A percentile compares a stretch with the other conserved stretches of the same genome.
These are phyloP conservation scores for Typha latifolia DNA, from an alignment of 176 grass and related monocot genomes.

Conservation along the genomic window DNA sequence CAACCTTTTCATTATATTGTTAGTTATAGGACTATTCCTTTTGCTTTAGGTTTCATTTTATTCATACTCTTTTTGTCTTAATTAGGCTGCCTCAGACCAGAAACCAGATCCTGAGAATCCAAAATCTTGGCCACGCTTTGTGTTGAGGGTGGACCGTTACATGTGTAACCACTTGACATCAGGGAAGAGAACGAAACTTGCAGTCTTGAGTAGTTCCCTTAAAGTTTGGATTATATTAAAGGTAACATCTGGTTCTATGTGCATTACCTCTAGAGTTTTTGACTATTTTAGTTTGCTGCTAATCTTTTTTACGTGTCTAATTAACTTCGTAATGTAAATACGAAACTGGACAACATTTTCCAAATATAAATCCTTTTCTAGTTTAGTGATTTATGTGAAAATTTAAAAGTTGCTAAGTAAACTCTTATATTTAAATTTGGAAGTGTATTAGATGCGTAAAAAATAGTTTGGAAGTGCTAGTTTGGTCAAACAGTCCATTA, in stretches of 20 bases:
- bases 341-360: no score
- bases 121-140: constrained; percentile 77
- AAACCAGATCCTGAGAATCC: constrained; percentile 46
- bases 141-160: constrained; percentile 62
- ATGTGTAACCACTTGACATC: constrained; percentile 84
- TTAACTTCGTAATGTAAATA: no score
- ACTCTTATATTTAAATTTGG: no score
- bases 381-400: no score
- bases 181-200: constrained; percentile 69
- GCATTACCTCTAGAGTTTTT: constrained; percentile 1
- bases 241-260: constrained; percentile 29
- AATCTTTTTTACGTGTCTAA: no score
- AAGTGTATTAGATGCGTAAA: no score
- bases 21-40: constrained; percentile 1
- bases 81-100: constrained; percentile 47
- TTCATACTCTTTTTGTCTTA: constrained; percentile 29
- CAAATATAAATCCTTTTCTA: no score
- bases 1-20: neutral
- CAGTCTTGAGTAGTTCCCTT: constrained; percentile 64
- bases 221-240: constrained; percentile 91
- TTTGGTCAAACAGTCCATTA: neutral
- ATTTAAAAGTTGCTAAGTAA: no score
- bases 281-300: no score
- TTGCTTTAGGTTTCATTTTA: neutral
- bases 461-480: no score